Conservation (phyloP, 768 basidiomycete species). For the Boletus rufocinnamomeus region DNA sequence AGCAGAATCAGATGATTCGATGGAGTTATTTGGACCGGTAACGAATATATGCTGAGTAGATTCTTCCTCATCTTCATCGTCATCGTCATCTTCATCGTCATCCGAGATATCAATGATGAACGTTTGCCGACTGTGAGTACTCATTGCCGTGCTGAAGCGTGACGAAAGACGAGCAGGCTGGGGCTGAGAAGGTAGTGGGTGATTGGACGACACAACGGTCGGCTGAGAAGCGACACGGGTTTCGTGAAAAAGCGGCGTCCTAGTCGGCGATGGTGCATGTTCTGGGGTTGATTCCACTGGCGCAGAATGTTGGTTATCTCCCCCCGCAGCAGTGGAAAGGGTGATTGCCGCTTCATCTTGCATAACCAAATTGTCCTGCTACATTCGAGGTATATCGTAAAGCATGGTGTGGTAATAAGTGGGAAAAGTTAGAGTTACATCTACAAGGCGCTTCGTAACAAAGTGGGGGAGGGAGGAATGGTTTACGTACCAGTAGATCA, state of each 20-base stretch:
- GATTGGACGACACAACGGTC: not conserved
- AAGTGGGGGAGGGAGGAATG: conserved; percentile 21
- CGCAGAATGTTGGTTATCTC: conserved; percentile 3
- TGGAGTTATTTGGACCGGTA: not conserved
- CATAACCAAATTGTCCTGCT: conserved; percentile 19
- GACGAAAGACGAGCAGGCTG: conserved; percentile 15
- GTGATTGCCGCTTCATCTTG: conserved; percentile 4
- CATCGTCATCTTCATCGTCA: conserved; percentile 34
- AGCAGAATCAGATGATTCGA: conserved; percentile 1
- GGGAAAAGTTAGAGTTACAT: conserved; percentile 32
- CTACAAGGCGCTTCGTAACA: conserved; percentile 32
- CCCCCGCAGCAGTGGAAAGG: not conserved
- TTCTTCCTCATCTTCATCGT: conserved; percentile 24
- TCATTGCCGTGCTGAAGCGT: conserved; percentile 31
- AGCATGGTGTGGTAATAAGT: conserved; percentile 19
- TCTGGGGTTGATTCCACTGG: conserved; percentile 6
- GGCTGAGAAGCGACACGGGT: conserved; percentile 1
- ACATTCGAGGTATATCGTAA: conserved; percentile 3
- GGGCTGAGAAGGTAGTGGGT: conserved; percentile 3
- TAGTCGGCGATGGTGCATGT: not conserved
- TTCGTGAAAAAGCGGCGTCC: conserved; percentile 14
- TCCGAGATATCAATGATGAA: conserved; percentile 37
- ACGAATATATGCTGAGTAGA: not conserved
- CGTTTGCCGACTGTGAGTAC: conserved; percentile 24
- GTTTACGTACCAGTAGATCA: conserved; percentile 28